Base-by-base conservation (phyloP, 805 yeast genomes). In the Starmerella davenportii region DNA sequence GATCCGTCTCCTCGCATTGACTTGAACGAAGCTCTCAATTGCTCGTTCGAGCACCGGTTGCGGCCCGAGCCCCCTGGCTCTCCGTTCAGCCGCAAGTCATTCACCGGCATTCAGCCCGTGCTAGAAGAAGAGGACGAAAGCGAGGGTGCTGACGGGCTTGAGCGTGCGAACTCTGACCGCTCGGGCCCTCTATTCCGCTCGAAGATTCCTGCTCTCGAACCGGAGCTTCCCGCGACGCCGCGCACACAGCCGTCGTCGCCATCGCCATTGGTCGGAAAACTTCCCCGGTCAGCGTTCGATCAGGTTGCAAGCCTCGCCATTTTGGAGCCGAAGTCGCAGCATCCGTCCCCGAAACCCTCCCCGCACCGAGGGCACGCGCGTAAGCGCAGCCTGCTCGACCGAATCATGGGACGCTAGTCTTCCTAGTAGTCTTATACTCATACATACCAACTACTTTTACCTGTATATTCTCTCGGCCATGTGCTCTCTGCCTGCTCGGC, bases 71-170 rank as follows among this genome's bases (percentile, higher is more conserved):
- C 40, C 24, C 45, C 49, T 21, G 51, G 44, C 21, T 38, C 47
- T 23, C 52, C 54, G n/a, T 50, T 51, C 32, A 37, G 41, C 9
- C 40, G 38, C 39, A 33, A 43, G 16, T 30, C 46, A 29, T n/a
- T n/a, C n/a, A 25, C 47, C 36, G 29, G 16, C 11, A 50, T 51
- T 37, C 45, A 43, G 21, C 47, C 53, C 16, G 51, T 51, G 11
- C 42, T 37, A n/a, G 54, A 51, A 31, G 54, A 46, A 30, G 50
- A 43, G n/a, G 51, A 43, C 24, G 48, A 48, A 21, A 38, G 19
- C 25, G 25, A 23, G 9, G 25, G 25, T n/a, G n/a, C 9, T 7
- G 25, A 7, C 25, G 11, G 25, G 7, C 11, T 23, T 7, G 25
- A 23, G 9, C 7, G 25, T 7, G 7, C 25, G 25, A 23, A 11